Conservation (phyloP, 192 early-diverging fungal species). For the Backusella luteola region DNA sequence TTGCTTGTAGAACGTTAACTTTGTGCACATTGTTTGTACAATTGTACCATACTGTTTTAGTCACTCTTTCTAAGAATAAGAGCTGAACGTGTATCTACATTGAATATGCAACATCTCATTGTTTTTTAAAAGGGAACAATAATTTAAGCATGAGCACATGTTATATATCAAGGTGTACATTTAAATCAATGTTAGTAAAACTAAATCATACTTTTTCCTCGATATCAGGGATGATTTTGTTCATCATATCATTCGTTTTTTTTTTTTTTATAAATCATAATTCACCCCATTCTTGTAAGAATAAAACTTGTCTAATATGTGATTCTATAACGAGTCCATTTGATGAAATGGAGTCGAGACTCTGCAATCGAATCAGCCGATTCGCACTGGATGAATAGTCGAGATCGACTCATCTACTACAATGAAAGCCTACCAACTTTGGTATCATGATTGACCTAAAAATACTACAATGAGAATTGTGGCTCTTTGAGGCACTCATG, state of each 20-base stretch:
- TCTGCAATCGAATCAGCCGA: neutral
- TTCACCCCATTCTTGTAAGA: neutral
- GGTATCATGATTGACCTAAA: too few species aligned
- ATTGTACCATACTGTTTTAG: neutral
- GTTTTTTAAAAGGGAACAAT: neutral
- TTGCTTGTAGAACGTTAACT: neutral
- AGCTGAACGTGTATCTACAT: neutral
- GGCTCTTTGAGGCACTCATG: too few species aligned
- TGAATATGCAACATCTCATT: too few species aligned
- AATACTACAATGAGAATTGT: too few species aligned
- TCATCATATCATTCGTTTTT: neutral
- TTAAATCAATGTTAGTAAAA: neutral
- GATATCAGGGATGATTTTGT: too few species aligned
- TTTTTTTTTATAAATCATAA: neutral
- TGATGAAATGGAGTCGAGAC: neutral
- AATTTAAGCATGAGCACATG: neutral
- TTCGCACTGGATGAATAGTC: neutral
- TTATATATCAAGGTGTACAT: neutral
- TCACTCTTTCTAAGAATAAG: neutral
- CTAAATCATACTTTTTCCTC: neutral
- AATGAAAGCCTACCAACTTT: neutral
- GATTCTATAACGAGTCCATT: neutral
- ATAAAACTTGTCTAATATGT: neutral
- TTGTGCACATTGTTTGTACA: neutral
- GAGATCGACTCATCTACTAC: neutral